Conservation (phyloP, 2,329 filamentous ascomycete species). For the Nigrospora sphaerica region DNA sequence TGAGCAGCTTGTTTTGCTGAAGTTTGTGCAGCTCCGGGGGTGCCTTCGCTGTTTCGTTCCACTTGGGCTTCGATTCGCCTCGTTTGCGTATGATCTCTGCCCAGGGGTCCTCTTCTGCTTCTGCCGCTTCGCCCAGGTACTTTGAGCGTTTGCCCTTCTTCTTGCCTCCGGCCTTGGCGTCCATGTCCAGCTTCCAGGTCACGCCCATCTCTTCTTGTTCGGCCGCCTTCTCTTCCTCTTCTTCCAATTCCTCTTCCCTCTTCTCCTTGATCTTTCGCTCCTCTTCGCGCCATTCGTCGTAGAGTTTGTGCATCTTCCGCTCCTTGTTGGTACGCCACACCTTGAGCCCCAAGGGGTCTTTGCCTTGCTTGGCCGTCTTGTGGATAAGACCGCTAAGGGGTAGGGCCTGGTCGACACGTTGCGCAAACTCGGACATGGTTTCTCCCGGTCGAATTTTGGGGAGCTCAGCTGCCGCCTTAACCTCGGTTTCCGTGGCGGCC, state of each 20-base stretch:
- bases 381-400: constrained; percentile 66
- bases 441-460: constrained; percentile 80
- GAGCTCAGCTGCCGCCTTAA: constrained; percentile 23
- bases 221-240: constrained; percentile 55
- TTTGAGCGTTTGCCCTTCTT: constrained; percentile 32
- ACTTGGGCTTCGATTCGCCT: constrained; percentile 43
- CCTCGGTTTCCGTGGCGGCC: constrained; percentile 8
- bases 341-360: constrained; percentile 59
- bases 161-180: constrained; percentile 33
- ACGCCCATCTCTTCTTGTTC: constrained; percentile 49
- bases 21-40: constrained; percentile 65
- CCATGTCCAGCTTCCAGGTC: constrained; percentile 37
- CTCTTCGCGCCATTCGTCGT: constrained; percentile 68
- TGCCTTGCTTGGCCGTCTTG: constrained; percentile 53
- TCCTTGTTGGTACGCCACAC: constrained; percentile 74
- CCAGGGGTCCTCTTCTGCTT: constrained; percentile 68
- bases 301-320: constrained; percentile 72
- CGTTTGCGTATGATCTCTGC: constrained; percentile 61
- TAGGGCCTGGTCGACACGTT: constrained; percentile 77
- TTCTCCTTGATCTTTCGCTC: constrained; percentile 57
- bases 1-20: constrained; percentile 55
- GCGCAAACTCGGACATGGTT: constrained; percentile 70
- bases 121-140: constrained; percentile 33
- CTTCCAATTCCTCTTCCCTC: constrained; percentile 58
- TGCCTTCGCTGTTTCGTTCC: constrained; percentile 61